Evolutionary conservation across 2,329 filamentous ascomycete genomes (phyloP).

Genomic region (Didymella segeticola): DNA sequence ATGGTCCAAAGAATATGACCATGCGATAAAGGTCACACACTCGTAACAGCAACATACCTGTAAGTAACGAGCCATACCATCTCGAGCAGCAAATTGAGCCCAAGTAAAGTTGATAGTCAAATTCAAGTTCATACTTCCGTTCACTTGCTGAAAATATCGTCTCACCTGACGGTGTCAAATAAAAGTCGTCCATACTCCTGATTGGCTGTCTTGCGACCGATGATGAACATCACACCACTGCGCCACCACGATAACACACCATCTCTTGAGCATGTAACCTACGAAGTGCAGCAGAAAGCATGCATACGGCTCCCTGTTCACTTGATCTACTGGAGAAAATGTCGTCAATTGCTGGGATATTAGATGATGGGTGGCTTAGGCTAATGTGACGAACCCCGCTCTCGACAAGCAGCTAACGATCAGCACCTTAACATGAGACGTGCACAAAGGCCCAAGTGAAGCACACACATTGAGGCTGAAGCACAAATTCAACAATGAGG

Average conservation of each 20-base stretch:
- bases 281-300: neutral
- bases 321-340: neutral
- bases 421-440: neutral
- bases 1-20: neutral
- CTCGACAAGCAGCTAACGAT: neutral
- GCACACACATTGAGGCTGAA: slow-evolving; percentile 2
- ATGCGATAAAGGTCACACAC: neutral
- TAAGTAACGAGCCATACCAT: neutral
- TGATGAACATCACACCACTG: slow-evolving; percentile 22
- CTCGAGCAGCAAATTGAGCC: neutral
- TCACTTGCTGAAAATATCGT: neutral
- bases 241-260: slow-evolving; percentile 6
- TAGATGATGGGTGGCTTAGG: neutral
- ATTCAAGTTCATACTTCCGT: no score
- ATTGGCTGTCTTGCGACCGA: neutral
- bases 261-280: slow-evolving; percentile 9
- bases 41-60: neutral
- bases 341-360: neutral
- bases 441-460: neutral
- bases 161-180: neutral
- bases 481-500: neutral
- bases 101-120: neutral
- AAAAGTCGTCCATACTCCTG: neutral
- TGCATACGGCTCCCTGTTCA: neutral
- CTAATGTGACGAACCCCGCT: slow-evolving; percentile 3